Conservation (phyloP, 441 rosid genomes). For the Viola pubescens region DNA sequence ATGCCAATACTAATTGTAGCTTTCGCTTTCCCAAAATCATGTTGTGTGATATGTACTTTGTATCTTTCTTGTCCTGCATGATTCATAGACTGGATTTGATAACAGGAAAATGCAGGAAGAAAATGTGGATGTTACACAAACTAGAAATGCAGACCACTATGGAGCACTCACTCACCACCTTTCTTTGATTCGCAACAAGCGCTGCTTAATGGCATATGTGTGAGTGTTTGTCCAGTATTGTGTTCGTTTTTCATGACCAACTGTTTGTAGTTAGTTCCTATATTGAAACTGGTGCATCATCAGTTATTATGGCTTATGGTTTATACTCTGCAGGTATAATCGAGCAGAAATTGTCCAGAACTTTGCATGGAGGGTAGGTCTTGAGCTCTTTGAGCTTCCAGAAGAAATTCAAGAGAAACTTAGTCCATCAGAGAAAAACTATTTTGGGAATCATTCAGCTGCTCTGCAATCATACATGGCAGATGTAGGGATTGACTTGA, state of each 20-base stretch:
- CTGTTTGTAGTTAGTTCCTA: slow-evolving; percentile 8
- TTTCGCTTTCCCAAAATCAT: background rate
- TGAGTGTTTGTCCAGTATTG: slow-evolving; percentile 22
- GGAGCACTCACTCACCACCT: slow-evolving; percentile 86
- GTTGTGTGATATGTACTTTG: background rate
- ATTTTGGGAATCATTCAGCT: slow-evolving; percentile 54
- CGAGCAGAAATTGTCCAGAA: slow-evolving; percentile 69
- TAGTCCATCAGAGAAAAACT: slow-evolving; percentile 55
- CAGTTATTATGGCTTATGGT: slow-evolving; percentile 6
- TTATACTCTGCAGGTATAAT: slow-evolving; percentile 47
- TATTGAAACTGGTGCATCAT: slow-evolving; percentile 4
- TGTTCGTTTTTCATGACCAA: slow-evolving; percentile 2
- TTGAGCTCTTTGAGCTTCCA: slow-evolving; percentile 66
- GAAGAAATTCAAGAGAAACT: slow-evolving; percentile 68
- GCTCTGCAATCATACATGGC: slow-evolving; percentile 69
- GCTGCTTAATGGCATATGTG: slow-evolving; percentile 90
- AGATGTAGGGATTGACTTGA: slow-evolving; percentile 58
- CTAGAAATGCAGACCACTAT: slow-evolving; percentile 78
- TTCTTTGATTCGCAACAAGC: slow-evolving; percentile 71
- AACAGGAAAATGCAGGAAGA: slow-evolving; percentile 81
- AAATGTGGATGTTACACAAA: slow-evolving; percentile 64
- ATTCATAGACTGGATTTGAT: slow-evolving; percentile 6
- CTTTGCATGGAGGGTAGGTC: slow-evolving; percentile 68
- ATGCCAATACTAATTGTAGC: no score
- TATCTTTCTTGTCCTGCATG: background rate